Evolutionary conservation across 768 basidiomycete species (phyloP), one percentile per base, ranked within the genome.

Genomic region (Leccinum incarnatum): DNA sequence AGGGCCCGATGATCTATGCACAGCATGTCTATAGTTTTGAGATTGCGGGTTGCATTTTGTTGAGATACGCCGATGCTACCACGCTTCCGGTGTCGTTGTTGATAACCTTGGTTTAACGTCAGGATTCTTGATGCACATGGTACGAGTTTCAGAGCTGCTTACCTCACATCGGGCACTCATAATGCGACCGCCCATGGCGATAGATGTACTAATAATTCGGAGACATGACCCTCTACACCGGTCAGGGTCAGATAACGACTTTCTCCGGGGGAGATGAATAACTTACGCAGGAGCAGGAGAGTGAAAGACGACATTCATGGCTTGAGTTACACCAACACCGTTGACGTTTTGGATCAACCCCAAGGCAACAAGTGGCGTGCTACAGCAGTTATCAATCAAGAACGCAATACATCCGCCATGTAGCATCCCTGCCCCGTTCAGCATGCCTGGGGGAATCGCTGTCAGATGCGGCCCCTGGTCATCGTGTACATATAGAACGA

Each of bases 401-500:
- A 89, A 89, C 48, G 87, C 84, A 34, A 90, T 69, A 55, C 86
- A 87, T 40, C 85, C 88, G n/a, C 89, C 88, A 62, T 89, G 88
- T 15, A 89, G 76, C 82, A 88, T 87, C 2, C 85, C 85, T 25
- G 86, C 86, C 12, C 88, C 88, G 63, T 90, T 91, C 32, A 89
- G 75, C 86, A 89, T 88, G 57, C 81, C 88, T 87, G 61, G 37
- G 21, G 7, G 8, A 49, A 37, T 19, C 45, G 14, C 11, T 17
- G 58, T 65, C 49, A 64, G 59, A 51, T 14, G 2, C 32, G 47
- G 58, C 21, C 4, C 27, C n/a, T 8, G 47, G 14, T 10, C 23
- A n/a, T 1, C 5, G 1, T 15, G 25, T 23, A 12, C 45, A 34
- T 5, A 29, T 3, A 30, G 15, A 8, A 55, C 50, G 1, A 69